phyloP scores from a whole-genome alignment of 148 eudicot species.

The Nyssa sinensis region DNA sequence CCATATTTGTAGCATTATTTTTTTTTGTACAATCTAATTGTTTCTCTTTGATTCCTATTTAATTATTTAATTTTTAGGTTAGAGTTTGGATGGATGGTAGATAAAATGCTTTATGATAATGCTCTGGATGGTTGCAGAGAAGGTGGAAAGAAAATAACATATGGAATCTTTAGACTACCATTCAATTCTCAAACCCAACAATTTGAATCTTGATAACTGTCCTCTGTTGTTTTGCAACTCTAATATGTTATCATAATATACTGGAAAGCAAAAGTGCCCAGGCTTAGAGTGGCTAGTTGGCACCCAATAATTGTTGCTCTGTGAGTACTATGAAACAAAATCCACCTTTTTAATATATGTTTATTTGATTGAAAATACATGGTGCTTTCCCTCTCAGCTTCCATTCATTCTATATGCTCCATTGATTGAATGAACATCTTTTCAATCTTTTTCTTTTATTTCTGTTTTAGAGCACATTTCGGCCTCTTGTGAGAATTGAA shows the following conservation, averaged over 20 bases:
- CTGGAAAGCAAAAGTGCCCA: neutral
- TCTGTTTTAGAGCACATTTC: neutral
- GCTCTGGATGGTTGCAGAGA: too few relatives aligned
- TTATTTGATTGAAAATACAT: conserved; percentile 12
- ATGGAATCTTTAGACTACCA: too few relatives aligned
- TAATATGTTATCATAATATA: neutral
- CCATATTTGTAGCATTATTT: too few relatives aligned
- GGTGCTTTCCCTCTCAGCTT: conserved; percentile 13
- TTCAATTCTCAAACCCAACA: too few relatives aligned
- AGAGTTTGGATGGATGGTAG: too few relatives aligned
- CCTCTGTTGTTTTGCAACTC: neutral
- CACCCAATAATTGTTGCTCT: neutral
- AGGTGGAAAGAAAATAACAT: too few relatives aligned
- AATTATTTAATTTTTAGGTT: too few relatives aligned
- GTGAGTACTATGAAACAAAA: conserved; percentile 13
- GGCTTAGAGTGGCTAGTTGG: neutral
- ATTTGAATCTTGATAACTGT: neutral
- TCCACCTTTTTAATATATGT: conserved; percentile 1
- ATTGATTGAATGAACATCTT: conserved; percentile 5
- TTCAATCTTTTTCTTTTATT: neutral
- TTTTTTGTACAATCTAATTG: too few relatives aligned
- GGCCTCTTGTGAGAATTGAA: neutral
- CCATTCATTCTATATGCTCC: conserved; percentile 10
- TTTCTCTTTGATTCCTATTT: too few relatives aligned
- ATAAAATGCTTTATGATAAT: too few relatives aligned